Evolutionary conservation across 1,284 basidiomycete genomes (phyloP), one percentile per base, ranked within the genome.

Genomic region (Ceratobasidium sp.): DNA sequence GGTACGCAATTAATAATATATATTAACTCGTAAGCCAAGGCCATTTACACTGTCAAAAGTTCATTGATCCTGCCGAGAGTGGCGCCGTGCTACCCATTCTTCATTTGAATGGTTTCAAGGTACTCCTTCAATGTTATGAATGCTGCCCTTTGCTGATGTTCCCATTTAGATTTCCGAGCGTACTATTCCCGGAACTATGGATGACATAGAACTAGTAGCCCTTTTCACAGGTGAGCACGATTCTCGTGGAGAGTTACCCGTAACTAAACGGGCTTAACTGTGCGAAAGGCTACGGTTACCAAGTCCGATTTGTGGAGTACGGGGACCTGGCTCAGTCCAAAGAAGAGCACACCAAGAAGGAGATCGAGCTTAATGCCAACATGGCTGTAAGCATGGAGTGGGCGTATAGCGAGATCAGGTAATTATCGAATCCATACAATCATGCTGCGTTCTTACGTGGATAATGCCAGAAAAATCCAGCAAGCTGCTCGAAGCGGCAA

Each of bases 181-280:
- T 32, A 95, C 94, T 20, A 90, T 96, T 71, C 90, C 88, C 72
- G 93, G 93, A 42, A 88, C 88, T n/a, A 94, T 95, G 91, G 93
- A 94, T 76, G 83, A 95, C 77, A 86, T 88, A 74, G 94, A 95
- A 76, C 78, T 94, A 22, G 82, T 80, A 17, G 80, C 87, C 0
- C 81, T 93, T 31, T 94, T 92, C 82, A 84, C 81, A 84, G 86
- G 76, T 70, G 80, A 76, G 29, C 57, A 31, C 52, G 56, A 54
- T 29, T 38, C 22, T 27, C 27, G 13, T 49, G 1, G 38, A 6
- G 15, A 15, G 32, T 12, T 1, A 2, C 20, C 54, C 25, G 22
- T 38, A 20, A 22, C 2, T 35, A n/a, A n/a, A n/a, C 68, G 52
- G 17, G 62, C 45, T 32, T 35, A 60, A 10, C 69, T 12, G 71